These are phyloP conservation scores for Poa annua DNA, from an alignment of 176 grass and related monocot genomes.

Conservation along the genomic window DNA sequence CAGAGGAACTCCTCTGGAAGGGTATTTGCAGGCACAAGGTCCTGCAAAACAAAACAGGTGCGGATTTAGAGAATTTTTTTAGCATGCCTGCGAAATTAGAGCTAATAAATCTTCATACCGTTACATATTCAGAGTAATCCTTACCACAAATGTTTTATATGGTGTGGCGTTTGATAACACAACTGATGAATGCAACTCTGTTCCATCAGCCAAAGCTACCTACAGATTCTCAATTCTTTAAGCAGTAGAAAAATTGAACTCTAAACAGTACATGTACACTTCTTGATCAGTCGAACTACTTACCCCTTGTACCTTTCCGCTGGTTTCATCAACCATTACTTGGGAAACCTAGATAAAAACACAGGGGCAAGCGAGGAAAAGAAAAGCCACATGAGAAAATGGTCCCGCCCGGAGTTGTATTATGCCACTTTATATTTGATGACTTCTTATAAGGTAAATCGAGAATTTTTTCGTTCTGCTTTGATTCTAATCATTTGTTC, in stretches of 20 bases:
- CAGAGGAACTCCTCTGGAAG: constrained; percentile 75
- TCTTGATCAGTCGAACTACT: constrained; percentile 42
- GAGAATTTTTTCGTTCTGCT: constrained; percentile 13
- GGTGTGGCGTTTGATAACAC: constrained; percentile 96
- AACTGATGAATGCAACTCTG: constrained; percentile 71
- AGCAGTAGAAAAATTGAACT: constrained; percentile 23
- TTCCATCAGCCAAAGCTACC: constrained; percentile 93
- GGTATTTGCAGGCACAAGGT: constrained; percentile 66
- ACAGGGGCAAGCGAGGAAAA: constrained; percentile 53
- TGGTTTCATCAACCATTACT: constrained; percentile 64
- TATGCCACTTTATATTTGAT: not conserved
- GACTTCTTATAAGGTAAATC: not conserved
- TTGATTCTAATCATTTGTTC: constrained; percentile 10
- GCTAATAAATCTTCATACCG: constrained; percentile 28
- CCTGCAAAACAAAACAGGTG: constrained; percentile 58
- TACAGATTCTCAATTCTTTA: constrained; percentile 47
- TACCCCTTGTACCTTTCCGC: constrained; percentile 73
- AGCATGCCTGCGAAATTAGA: constrained; percentile 28
- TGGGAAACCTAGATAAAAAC: constrained; percentile 72
- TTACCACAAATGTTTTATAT: constrained; percentile 95
- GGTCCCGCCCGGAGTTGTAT: not conserved
- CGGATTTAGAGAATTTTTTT: constrained; percentile 21
- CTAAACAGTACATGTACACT: constrained; percentile 15
- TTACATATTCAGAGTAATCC: constrained; percentile 37
- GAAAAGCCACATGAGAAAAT: constrained; percentile 31